Evolutionary conservation across 306 rosid genomes (phyloP), one percentile per base, ranked within the genome.

Genomic region (Cucurbita maxima): DNA sequence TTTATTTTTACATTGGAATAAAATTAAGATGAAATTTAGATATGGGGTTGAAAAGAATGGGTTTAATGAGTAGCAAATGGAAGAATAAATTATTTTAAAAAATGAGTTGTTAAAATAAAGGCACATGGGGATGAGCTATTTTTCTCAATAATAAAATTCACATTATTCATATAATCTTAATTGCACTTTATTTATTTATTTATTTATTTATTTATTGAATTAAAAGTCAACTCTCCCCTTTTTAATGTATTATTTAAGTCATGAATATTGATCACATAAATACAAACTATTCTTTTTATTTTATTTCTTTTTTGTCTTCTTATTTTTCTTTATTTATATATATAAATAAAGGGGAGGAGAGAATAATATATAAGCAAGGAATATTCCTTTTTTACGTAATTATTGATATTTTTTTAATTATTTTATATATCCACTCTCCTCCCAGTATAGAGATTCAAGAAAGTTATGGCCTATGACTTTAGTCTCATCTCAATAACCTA

Each of bases 41-140:
- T 25, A 25, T 25, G 25, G 25, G 25, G 2, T 25, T n/a, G 38
- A 59, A 59, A 22, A 25, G 13, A 9, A 58, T 58, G n/a, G 41
- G 64, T 14, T 58, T 58, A 11, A 12, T 25, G 41, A 5, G 41
- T 59, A 59, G 68, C 15, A 61, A 63, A 40, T 63, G 8, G 34
- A 30, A 40, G 34, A 41, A 41, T 40, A 64, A 41, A 41, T 41
- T 40, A 64, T n/a, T 3, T 2, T 0, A 18, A 64, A 14, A n/a
- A 40, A 64, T 64, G 71, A 64, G 71, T 41, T 41, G 71, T 41
- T 18, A 1, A 34, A 40, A 63, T 16, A n/a, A 41, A 11, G 62
- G 53, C 71, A 64, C 71, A 64, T 64, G 71, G 71, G 71, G 50
- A 41, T 64, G 71, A 64, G 36, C 71, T 64, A 64, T 64, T 18